phyloP scores from a whole-genome alignment of 331 rosid species.

The Dryas integrifolia region DNA sequence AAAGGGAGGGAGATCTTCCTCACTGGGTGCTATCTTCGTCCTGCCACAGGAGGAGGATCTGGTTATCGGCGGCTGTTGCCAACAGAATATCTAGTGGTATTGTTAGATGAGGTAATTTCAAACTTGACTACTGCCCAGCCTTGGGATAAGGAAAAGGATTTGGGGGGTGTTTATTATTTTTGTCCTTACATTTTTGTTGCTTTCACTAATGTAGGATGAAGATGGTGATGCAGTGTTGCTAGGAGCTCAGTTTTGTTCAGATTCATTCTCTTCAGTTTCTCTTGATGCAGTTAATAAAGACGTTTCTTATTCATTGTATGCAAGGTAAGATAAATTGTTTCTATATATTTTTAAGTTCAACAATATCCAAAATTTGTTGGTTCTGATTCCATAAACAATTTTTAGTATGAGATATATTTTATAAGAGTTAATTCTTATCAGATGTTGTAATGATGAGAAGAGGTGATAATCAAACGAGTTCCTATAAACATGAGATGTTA shows the following conservation, averaged over 20 bases:
- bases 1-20: constrained; percentile 82
- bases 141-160: constrained; percentile 2
- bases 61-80: constrained; percentile 79
- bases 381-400: background rate
- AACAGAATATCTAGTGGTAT: constrained; percentile 75
- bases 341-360: background rate
- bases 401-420: background rate
- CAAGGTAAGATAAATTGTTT: constrained; percentile 44
- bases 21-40: constrained; percentile 93
- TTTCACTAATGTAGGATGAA: constrained; percentile 51
- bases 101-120: constrained; percentile 74
- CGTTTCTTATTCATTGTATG: constrained; percentile 64
- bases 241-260: constrained; percentile 86
- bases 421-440: background rate
- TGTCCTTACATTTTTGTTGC: constrained; percentile 9
- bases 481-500: background rate
- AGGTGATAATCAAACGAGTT: background rate
- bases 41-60: constrained; percentile 56
- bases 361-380: background rate
- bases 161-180: constrained; percentile 15
- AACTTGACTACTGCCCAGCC: background rate
- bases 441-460: background rate
- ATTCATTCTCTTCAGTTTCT: constrained; percentile 74
- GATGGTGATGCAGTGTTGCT: constrained; percentile 90
- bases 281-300: constrained; percentile 53